phyloP scores from a whole-genome alignment of 306 rosid species.

The Glycyrrhiza uralensis region DNA sequence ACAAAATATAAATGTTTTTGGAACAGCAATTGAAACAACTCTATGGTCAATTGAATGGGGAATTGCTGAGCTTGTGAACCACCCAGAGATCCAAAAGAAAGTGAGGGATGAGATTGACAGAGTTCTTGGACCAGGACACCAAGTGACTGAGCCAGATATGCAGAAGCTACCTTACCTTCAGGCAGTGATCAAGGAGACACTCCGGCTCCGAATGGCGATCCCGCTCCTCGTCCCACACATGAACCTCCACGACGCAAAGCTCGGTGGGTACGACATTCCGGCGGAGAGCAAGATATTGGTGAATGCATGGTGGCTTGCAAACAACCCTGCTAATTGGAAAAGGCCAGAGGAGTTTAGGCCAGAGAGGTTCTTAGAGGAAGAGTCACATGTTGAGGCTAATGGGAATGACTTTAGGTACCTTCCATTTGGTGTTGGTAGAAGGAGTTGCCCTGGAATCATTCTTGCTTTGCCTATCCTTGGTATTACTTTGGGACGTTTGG shows the following conservation, averaged over 20 bases:
- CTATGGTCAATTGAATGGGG: conserved; percentile 95
- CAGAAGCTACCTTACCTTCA: conserved; percentile 79
- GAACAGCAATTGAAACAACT: conserved; percentile 85
- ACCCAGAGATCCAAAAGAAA: conserved; percentile 63
- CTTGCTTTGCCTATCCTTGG: conserved; percentile 86
- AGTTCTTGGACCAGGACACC: conserved; percentile 62
- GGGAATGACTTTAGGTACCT: conserved; percentile 88
- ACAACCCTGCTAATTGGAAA: conserved; percentile 84
- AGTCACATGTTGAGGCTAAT: conserved; percentile 78
- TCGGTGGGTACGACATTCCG: conserved; percentile 63
- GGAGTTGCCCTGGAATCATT: conserved; percentile 91
- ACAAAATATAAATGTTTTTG: not conserved
- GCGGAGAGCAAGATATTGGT: conserved; percentile 87
- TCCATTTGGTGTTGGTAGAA: conserved; percentile 82
- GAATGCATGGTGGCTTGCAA: conserved; percentile 90
- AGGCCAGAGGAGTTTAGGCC: conserved; percentile 82
- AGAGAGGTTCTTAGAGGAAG: conserved; percentile 84
- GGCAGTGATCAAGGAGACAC: conserved; percentile 81
- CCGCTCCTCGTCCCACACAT: conserved; percentile 92
- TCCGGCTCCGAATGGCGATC: conserved; percentile 77
- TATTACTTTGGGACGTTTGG: conserved; percentile 74
- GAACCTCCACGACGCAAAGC: conserved; percentile 87
- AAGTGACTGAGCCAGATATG: conserved; percentile 66
- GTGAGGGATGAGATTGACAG: conserved; percentile 55
- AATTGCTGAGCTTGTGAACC: conserved; percentile 85